A percentile compares a stretch with the other conserved stretches of the same genome.
Conservation (phyloP, 2,329 filamentous ascomycete genomes). For the Erysiphe pulchra region DNA sequence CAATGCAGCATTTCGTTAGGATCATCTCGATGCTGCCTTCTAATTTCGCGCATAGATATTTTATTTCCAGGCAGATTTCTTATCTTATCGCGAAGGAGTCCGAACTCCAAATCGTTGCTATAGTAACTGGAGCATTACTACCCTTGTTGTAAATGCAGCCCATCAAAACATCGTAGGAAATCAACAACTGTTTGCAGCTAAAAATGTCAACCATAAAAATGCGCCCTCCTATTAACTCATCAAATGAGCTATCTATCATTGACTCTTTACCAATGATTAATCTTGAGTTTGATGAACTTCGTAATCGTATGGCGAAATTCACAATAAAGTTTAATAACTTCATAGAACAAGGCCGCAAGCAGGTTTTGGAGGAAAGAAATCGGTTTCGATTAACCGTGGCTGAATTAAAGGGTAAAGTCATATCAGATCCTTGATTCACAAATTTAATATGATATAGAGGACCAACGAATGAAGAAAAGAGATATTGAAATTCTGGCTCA, state of each 20-base stretch:
- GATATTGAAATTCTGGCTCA: slow-evolving; percentile 62
- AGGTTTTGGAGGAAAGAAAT: slow-evolving; percentile 78
- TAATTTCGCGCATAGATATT: too few relatives aligned
- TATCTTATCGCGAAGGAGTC: too few relatives aligned
- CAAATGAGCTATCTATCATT: slow-evolving; percentile 38
- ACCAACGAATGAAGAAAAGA: slow-evolving; percentile 68
- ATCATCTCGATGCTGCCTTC: slow-evolving; percentile 6
- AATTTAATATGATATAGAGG: slow-evolving; percentile 31
- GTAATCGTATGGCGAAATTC: slow-evolving; percentile 85
- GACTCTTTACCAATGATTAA: slow-evolving; percentile 70
- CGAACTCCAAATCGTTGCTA: too few relatives aligned
- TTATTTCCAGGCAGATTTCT: too few relatives aligned
- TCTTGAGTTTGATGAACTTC: slow-evolving; percentile 88
- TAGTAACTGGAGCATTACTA: too few relatives aligned
- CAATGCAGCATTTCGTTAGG: slow-evolving; percentile 3
- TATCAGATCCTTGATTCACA: not conserved
- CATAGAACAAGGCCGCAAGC: slow-evolving; percentile 73
- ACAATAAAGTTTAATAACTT: slow-evolving; percentile 77
- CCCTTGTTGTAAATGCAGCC: too few relatives aligned
- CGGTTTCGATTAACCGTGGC: slow-evolving; percentile 77
- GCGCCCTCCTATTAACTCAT: slow-evolving; percentile 21
- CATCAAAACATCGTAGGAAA: not conserved
- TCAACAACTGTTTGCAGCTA: slow-evolving; percentile 39
- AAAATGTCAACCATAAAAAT: slow-evolving; percentile 36
- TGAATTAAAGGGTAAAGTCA: slow-evolving; percentile 53